Evolutionary conservation across 495 filamentous ascomycete species (phyloP).

Genomic region (Neurospora cerealis): DNA sequence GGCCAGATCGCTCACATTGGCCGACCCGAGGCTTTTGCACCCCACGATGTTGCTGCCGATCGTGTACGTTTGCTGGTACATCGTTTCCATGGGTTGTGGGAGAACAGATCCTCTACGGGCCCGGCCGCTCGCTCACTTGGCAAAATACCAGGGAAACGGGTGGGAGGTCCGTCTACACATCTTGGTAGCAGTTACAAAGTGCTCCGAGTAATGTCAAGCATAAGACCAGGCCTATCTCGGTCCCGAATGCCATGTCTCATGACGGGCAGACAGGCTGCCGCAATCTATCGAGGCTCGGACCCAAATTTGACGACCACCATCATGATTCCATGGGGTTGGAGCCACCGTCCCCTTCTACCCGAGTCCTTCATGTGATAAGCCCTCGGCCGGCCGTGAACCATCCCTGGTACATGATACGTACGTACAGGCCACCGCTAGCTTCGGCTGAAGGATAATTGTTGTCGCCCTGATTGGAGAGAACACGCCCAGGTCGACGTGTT

Average conservation of each 20-base stretch:
- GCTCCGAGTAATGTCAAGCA: neutral
- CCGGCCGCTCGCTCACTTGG: slow-evolving; percentile 12
- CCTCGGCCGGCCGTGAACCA: slow-evolving; percentile 1
- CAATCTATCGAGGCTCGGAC: slow-evolving; percentile 1
- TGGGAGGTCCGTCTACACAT: slow-evolving; percentile 6
- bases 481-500: slow-evolving; percentile 14
- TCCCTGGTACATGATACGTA: slow-evolving; percentile 7
- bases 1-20: slow-evolving; percentile 25
- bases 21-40: slow-evolving; percentile 15
- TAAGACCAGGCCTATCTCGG: neutral
- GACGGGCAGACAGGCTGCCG: slow-evolving; percentile 11
- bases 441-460: slow-evolving; percentile 12
- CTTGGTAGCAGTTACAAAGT: slow-evolving; percentile 1
- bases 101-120: slow-evolving; percentile 7
- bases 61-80: slow-evolving; percentile 18
- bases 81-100: slow-evolving; percentile 10
- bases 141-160: slow-evolving; percentile 9
- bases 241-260: slow-evolving; percentile 10
- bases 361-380: slow-evolving; percentile 5
- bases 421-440: slow-evolving; percentile 9
- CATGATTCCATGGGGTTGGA: slow-evolving; percentile 1
- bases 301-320: slow-evolving; percentile 11
- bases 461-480: slow-evolving; percentile 17
- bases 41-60: slow-evolving; percentile 31
- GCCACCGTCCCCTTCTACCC: slow-evolving; percentile 3